phyloP scores from a whole-genome alignment of 768 basidiomycete species.

The Dioszegia aurantiaca region DNA sequence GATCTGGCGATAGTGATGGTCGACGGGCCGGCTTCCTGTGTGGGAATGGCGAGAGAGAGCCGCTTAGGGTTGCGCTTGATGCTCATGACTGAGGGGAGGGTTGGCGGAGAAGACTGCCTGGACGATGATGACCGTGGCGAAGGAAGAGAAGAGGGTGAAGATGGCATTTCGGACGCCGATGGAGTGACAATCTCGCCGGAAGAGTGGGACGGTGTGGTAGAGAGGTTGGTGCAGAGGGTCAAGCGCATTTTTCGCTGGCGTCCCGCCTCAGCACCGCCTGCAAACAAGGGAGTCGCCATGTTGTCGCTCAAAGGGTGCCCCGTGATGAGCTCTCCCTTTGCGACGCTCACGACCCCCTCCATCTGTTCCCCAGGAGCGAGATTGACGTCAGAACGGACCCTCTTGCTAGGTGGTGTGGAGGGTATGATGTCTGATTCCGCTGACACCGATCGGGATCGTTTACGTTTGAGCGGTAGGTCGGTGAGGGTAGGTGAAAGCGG shows the following conservation, averaged over 20 bases:
- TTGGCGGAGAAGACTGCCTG: conserved; percentile 3
- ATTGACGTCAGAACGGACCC: conserved; percentile 6
- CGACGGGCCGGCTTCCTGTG: not conserved
- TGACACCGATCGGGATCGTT: conserved; percentile 2
- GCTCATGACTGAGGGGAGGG: conserved; percentile 2
- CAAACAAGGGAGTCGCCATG: not conserved
- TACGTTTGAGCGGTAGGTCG: conserved; percentile 1
- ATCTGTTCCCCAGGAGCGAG: not conserved
- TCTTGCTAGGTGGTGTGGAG: not conserved
- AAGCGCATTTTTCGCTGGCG: conserved; percentile 5
- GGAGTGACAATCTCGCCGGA: not conserved
- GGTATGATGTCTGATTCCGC: not conserved
- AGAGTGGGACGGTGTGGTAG: not conserved
- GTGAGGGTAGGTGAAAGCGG: not conserved
- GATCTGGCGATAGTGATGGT: conserved; percentile 1
- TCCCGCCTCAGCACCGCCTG: not conserved
- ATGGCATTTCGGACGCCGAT: conserved; percentile 5
- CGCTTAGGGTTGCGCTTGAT: conserved; percentile 17
- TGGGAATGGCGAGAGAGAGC: conserved; percentile 10
- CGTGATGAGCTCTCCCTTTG: conserved; percentile 2
- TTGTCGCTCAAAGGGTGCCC: conserved; percentile 6
- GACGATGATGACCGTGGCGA: conserved; percentile 6
- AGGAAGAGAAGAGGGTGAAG: conserved; percentile 7
- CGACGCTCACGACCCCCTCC: not conserved
- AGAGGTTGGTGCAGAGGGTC: not conserved